phyloP scores from a whole-genome alignment of 768 basidiomycete species.

The Asterophora lycoperdoides region DNA sequence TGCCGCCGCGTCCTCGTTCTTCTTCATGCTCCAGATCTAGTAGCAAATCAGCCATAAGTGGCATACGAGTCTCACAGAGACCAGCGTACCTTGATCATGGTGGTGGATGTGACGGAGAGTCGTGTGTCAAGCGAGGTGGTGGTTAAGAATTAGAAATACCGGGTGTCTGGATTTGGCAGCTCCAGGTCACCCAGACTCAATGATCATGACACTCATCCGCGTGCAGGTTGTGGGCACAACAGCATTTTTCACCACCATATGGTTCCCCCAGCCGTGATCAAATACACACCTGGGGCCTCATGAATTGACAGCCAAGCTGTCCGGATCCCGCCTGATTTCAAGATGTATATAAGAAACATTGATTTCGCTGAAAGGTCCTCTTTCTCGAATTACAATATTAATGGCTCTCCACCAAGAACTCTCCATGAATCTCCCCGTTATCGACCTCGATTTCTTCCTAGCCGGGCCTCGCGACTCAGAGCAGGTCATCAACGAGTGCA shows the following conservation, averaged over 20 bases:
- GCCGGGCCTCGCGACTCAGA: slow-evolving; percentile 40
- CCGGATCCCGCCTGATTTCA: not conserved
- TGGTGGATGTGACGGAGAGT: slow-evolving; percentile 22
- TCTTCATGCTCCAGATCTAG: slow-evolving; percentile 99
- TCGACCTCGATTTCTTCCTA: slow-evolving; percentile 75
- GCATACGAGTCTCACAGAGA: slow-evolving; percentile 4
- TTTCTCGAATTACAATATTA: slow-evolving; percentile 11
- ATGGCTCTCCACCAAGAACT: slow-evolving; percentile 33
- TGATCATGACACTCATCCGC: too few species aligned
- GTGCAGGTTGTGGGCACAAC: slow-evolving; percentile 10
- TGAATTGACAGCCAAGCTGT: not conserved
- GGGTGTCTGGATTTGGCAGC: slow-evolving; percentile 12
- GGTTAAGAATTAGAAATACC: slow-evolving; percentile 18
- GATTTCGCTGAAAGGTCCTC: not conserved
- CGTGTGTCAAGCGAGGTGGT: slow-evolving; percentile 31
- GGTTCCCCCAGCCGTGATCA: slow-evolving; percentile 8
- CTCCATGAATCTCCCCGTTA: slow-evolving; percentile 59
- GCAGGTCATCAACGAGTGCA: slow-evolving; percentile 55
- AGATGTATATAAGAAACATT: not conserved
- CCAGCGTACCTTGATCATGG: slow-evolving; percentile 44
- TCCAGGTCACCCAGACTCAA: too few species aligned
- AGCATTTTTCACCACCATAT: slow-evolving; percentile 8
- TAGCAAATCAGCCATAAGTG: slow-evolving; percentile 8
- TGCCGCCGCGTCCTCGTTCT: slow-evolving; percentile 94
- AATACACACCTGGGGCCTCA: not conserved